Conservation (phyloP, 495 filamentous ascomycete genomes). For the Thermothielavioides terrestris region DNA sequence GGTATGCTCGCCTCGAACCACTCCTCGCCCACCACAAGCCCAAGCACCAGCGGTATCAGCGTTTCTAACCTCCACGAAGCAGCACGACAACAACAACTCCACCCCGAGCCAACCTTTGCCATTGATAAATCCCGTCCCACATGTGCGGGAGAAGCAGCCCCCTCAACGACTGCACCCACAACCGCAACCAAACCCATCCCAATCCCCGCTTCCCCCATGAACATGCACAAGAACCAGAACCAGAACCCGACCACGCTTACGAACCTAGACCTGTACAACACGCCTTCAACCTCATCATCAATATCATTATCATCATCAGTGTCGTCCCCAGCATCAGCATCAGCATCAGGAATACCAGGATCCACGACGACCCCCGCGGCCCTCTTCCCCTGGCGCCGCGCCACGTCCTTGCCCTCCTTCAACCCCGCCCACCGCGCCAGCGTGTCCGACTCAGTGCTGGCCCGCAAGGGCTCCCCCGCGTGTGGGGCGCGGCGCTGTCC, state of each 20-base stretch:
- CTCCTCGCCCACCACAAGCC: background rate
- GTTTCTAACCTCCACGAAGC: background rate
- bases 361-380: background rate
- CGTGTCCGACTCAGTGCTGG: conserved; percentile 1
- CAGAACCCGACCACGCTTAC: background rate
- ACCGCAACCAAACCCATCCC: background rate
- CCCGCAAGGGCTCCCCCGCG: conserved; percentile 10
- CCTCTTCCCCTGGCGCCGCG: too few species aligned
- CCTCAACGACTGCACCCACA: background rate
- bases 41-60: background rate
- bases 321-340: background rate
- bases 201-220: background rate
- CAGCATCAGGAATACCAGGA: background rate
- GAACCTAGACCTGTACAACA: background rate
- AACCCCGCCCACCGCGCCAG: background rate
- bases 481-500: background rate
- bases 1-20: too few species aligned
- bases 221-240: background rate
- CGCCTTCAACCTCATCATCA: background rate
- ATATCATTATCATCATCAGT: too few species aligned
- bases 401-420: background rate
- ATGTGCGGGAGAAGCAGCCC: background rate
- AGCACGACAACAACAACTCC: background rate
- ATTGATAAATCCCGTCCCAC: background rate
- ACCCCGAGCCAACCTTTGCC: background rate